These are phyloP conservation scores for Pseudopediastrum boryanum DNA, from an alignment of 139 green algal genomes.

Conservation along the genomic window DNA sequence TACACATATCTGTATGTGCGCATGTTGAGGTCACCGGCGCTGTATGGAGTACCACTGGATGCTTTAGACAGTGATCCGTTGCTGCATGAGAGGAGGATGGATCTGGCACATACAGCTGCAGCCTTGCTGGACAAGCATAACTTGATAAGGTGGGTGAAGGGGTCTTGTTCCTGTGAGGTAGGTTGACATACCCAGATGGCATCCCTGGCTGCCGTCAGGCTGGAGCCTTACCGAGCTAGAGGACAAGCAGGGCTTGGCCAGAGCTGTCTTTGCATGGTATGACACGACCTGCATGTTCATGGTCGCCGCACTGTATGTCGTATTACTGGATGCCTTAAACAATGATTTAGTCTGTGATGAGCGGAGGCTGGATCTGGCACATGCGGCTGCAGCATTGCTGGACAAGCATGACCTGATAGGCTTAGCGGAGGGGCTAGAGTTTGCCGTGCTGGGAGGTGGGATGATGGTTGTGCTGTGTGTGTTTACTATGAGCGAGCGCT, in stretches of 20 bases:
- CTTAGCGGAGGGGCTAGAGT: no score
- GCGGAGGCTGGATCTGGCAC: constrained; percentile 89
- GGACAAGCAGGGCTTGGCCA: no score
- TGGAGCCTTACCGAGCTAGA: no score
- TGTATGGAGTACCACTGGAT: constrained; percentile 89
- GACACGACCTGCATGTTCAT: no score
- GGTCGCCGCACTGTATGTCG: constrained; percentile 90
- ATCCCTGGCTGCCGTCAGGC: no score
- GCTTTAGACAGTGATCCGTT: constrained; percentile 82
- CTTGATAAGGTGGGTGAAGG: constrained; percentile 83
- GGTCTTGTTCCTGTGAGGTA: no score
- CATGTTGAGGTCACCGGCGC: constrained; percentile 91
- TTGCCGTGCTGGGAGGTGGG: no score
- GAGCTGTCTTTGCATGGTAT: no score
- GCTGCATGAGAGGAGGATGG: constrained; percentile 85
- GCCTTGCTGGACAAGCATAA: constrained; percentile 88
- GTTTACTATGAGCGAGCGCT: no score
- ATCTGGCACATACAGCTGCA: constrained; percentile 91
- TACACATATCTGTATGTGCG: constrained; percentile 97
- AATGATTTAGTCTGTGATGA: constrained; percentile 83
- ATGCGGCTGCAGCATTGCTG: constrained; percentile 86
- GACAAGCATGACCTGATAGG: constrained; percentile 93
- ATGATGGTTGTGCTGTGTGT: no score
- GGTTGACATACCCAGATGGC: no score
- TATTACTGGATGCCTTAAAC: constrained; percentile 78